Evolutionary conservation across 495 filamentous ascomycete genomes (phyloP).

Genomic region (Apiosordaria backusii): DNA sequence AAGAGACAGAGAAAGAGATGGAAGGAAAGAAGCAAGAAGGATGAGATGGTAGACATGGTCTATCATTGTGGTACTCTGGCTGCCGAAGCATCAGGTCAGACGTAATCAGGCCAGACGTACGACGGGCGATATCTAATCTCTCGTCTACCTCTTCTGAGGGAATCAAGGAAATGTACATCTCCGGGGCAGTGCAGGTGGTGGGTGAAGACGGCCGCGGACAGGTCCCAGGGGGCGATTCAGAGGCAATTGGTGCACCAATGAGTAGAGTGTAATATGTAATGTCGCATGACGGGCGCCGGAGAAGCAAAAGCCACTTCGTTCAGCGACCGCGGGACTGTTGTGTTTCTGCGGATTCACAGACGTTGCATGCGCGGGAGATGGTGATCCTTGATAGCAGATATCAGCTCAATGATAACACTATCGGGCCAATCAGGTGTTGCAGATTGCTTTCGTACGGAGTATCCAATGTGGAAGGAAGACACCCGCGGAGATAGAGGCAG

Average conservation of each 20-base stretch:
- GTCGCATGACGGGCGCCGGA: neutral
- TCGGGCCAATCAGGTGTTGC: conserved; percentile 13
- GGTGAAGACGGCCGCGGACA: neutral
- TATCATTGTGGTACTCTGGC: neutral
- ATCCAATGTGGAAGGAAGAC: conserved; percentile 10
- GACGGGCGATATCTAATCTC: neutral
- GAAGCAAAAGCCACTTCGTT: neutral
- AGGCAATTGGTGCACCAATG: neutral
- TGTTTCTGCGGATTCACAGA: neutral
- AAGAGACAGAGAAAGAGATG: neutral
- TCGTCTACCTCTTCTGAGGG: neutral
- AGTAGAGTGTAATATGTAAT: neutral
- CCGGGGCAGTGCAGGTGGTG: neutral
- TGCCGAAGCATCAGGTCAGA: neutral
- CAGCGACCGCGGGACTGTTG: neutral
- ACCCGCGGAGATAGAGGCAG: conserved; percentile 16
- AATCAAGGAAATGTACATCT: neutral
- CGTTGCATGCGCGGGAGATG: neutral
- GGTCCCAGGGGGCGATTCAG: neutral
- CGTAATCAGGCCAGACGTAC: neutral
- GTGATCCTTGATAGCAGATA: conserved; percentile 13
- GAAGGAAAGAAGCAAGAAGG: neutral
- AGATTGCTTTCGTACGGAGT: neutral
- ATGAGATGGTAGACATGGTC: neutral
- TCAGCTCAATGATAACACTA: conserved; percentile 11